These are phyloP conservation scores for Linnemannia hyalina DNA, from an alignment of 192 early-diverging fungal genomes.

Conservation along the genomic window DNA sequence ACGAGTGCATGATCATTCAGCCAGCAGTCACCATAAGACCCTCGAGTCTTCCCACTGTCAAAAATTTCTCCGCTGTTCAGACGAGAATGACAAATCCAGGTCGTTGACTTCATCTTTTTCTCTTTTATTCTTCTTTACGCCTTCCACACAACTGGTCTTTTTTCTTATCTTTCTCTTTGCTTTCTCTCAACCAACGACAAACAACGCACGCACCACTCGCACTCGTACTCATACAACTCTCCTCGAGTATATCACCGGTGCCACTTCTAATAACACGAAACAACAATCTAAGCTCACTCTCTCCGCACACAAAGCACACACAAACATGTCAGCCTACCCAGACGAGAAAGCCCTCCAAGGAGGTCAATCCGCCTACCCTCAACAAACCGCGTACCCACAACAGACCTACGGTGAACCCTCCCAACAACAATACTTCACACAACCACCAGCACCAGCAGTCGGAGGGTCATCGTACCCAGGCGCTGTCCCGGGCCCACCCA, in stretches of 20 bases:
- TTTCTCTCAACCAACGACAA: no score
- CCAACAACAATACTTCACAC: neutral
- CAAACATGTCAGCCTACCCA: conserved; percentile 8
- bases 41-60: neutral
- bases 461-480: conserved; percentile 29
- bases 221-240: neutral
- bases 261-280: neutral
- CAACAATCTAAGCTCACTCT: neutral
- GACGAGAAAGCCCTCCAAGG: neutral
- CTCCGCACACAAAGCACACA: neutral
- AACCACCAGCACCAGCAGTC: neutral
- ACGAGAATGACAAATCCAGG: neutral
- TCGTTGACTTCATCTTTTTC: no score
- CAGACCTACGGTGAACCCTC: neutral
- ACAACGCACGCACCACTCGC: neutral
- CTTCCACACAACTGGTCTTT: no score
- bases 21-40: neutral
- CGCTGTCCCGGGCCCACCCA: conserved; percentile 1
- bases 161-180: no score
- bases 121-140: no score
- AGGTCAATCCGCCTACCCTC: conserved; percentile 1
- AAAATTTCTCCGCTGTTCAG: neutral
- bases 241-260: neutral
- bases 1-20: neutral
- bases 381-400: neutral